Percentiles rank a stretch among this genome's conserved stretches.
Conservation (phyloP, 345 rosid species). For the Cardamine occulta region DNA sequence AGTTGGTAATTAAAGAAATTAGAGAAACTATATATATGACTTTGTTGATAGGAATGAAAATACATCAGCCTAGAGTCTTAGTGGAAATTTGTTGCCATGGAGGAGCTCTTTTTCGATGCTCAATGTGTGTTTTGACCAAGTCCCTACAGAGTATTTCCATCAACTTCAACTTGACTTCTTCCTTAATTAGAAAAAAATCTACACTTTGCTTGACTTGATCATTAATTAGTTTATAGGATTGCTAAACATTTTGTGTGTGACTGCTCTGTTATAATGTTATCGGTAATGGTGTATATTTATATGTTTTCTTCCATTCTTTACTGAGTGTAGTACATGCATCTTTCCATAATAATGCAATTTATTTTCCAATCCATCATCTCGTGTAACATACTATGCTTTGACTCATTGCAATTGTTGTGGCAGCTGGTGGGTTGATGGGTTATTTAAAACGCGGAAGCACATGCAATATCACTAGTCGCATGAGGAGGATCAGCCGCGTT, state of each 20-base stretch:
- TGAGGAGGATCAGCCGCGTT: constrained; percentile 77
- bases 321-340: not conserved
- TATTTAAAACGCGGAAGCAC: constrained; percentile 82
- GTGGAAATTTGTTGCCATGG: no score
- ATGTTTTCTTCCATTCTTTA: not conserved
- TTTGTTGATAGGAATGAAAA: no score
- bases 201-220: no score
- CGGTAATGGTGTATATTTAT: not conserved
- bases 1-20: no score
- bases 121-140: no score
- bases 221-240: no score
- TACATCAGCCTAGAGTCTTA: no score
- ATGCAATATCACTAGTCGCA: constrained; percentile 65
- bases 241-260: not conserved
- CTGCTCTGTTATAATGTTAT: not conserved
- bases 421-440: constrained; percentile 92
- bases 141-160: no score
- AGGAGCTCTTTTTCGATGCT: no score
- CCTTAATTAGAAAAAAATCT: no score
- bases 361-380: constrained; percentile 2
- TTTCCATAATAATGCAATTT: not conserved
- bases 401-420: constrained; percentile 17
- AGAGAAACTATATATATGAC: no score
- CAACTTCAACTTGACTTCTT: no score
- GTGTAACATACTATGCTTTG: not conserved